Conservation (phyloP, 441 rosid genomes). For the Corymbia citriodora region DNA sequence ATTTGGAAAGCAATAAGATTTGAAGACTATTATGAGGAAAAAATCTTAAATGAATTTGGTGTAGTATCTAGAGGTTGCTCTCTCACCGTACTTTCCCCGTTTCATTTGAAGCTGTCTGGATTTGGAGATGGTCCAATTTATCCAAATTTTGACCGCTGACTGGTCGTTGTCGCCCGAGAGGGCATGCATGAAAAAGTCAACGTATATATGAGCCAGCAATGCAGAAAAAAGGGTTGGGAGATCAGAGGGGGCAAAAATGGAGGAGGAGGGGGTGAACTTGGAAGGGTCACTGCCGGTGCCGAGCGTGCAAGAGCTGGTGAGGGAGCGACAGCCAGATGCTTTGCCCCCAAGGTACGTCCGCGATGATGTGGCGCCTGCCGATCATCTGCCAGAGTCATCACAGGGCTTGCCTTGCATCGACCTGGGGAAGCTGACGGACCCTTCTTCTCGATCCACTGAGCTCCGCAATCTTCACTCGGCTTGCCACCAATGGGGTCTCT, state of each 20-base stretch:
- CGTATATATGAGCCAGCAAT: background rate
- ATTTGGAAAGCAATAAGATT: background rate
- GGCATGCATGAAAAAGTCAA: background rate
- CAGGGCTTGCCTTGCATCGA: conserved; percentile 27
- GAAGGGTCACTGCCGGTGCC: background rate
- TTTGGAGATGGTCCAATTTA: background rate
- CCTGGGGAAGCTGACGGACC: conserved; percentile 18
- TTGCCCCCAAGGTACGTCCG: conserved; percentile 23
- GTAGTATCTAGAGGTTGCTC: background rate
- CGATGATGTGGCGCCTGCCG: background rate
- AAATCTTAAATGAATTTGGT: background rate
- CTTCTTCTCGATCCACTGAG: conserved; percentile 6
- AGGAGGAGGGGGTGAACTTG: background rate
- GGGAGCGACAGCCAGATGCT: background rate
- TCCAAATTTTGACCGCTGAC: background rate
- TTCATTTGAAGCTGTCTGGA: background rate
- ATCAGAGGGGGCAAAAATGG: background rate
- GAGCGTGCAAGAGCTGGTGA: conserved; percentile 30
- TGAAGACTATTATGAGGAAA: background rate
- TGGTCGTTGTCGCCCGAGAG: background rate
- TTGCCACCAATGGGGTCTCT: conserved; percentile 29
- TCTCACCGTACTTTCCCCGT: background rate
- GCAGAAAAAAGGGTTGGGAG: background rate
- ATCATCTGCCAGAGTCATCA: background rate
- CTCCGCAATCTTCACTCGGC: conserved; percentile 25